Evolutionary conservation across 2,329 filamentous ascomycete species (phyloP), one percentile per base, ranked within the genome.

Genomic region (Aspergillus sp.): DNA sequence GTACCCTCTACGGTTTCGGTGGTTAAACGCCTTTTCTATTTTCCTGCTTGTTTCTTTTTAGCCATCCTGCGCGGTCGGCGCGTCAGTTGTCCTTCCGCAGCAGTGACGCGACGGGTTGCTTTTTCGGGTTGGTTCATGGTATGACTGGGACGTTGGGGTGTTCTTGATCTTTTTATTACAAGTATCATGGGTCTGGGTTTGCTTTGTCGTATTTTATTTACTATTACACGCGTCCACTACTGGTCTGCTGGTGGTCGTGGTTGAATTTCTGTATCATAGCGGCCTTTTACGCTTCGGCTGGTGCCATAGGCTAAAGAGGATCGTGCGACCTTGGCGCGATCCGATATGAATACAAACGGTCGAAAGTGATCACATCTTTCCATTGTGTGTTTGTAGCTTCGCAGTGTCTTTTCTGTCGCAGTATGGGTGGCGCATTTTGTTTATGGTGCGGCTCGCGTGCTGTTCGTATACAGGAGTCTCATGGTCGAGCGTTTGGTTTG

Each of bases 1-100:
- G 89, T 75, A 91, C 90, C 76, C 89, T 93, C 68, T 94, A 93
- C 85, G 90, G 91, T 84, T 93, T 93, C 86, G 91, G 91, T 85
- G 91, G 90, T 86, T 94, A 91, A 87, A 73, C 74, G 60, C 63
- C 58, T 71, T 68, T 62, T 69, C 67, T 68, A 65, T 70, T 54
- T 67, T 63, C 58, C 63, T 70, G 65, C 65, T 62, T 67, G 68
- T 70, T 66, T 63, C 60, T 63, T 69, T 36, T 69, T 62, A 64
- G 64, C 71, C 71, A 70, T 72, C 69, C 69, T 70, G 69, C 69
- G 70, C 70, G 69, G 67, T 72, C 69, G 67, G 64, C 69, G 70
- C 68, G 69, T 71, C 67, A 51, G 62, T 67, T 69, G 65, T 63
- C 66, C 65, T 67, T 69, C 68, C 69, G 66, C 65, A 65, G 67